Percentiles rank a stretch among this genome's conserved stretches.
Evolutionary conservation across 352 stramenopile species (phyloP).

Genomic region (Thalassiosira sp.): DNA sequence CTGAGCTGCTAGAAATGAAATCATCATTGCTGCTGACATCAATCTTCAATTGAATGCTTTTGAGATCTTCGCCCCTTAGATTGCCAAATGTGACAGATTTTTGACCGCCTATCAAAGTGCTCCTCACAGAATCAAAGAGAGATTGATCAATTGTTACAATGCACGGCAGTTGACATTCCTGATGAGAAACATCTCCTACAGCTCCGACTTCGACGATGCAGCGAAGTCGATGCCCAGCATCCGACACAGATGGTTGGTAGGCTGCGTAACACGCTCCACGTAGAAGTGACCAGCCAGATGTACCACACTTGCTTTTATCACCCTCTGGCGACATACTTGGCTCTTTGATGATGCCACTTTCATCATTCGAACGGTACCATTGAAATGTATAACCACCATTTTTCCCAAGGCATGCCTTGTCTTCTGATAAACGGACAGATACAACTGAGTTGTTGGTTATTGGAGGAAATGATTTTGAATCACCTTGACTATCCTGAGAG

Average conservation of each 20-base stretch:
- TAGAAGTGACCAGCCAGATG: constrained; percentile 54
- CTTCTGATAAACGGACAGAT: constrained; percentile 37
- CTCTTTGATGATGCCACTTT: constrained; percentile 11
- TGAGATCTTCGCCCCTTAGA: constrained; percentile 12
- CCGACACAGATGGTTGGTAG: constrained; percentile 68
- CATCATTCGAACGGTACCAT: constrained; percentile 66
- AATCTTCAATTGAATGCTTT: constrained; percentile 35
- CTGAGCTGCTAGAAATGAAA: constrained; percentile 36
- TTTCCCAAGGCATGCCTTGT: constrained; percentile 41
- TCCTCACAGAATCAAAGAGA: constrained; percentile 33
- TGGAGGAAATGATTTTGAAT: background rate
- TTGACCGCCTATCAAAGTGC: constrained; percentile 24
- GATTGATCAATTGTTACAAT: constrained; percentile 27
- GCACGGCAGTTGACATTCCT: constrained; percentile 21
- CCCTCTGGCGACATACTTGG: background rate
- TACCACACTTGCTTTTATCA: constrained; percentile 3
- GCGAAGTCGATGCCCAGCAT: constrained; percentile 56
- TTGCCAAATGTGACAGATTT: constrained; percentile 36
- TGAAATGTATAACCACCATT: constrained; percentile 61
- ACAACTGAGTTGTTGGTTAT: constrained; percentile 45
- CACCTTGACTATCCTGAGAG: background rate
- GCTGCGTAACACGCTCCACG: constrained; percentile 56
- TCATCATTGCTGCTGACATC: constrained; percentile 37
- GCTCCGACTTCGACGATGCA: constrained; percentile 55
- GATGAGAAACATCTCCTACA: too few relatives aligned